A percentile compares a stretch with the other conserved stretches of the same genome.
phyloP scores from a whole-genome alignment of 768 basidiomycete genomes.

The Psilocybe cyanescens region DNA sequence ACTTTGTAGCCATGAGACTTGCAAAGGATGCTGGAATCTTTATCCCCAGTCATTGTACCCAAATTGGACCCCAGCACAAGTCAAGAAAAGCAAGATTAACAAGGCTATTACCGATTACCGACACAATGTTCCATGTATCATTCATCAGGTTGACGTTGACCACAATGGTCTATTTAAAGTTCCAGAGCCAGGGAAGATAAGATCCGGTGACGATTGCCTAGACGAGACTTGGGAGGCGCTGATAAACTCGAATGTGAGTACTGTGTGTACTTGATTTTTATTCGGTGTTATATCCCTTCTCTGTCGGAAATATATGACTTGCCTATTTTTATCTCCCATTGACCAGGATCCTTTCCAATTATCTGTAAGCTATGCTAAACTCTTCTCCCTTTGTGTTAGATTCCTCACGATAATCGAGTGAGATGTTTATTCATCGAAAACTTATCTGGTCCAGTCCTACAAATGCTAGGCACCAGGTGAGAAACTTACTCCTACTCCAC shows the following conservation, averaged over 20 bases:
- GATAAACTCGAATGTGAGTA: conserved; percentile 37
- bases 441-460: conserved; percentile 53
- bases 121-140: conserved; percentile 26
- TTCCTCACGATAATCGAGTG: conserved; percentile 42
- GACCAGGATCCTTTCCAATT: not conserved
- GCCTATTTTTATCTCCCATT: no score
- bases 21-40: conserved; percentile 7
- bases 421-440: conserved; percentile 57
- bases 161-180: conserved; percentile 37
- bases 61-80: conserved; percentile 15
- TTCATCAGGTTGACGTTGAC: conserved; percentile 47
- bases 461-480: conserved; percentile 65
- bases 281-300: not conserved
- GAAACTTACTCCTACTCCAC: conserved; percentile 42
- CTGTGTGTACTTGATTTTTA: not conserved
- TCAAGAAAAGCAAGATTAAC: conserved; percentile 13
- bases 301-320: not conserved
- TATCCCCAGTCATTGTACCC: conserved; percentile 15
- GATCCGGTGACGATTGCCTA: conserved; percentile 25
- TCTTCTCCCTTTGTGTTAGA: conserved; percentile 19
- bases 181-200: conserved; percentile 26
- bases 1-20: conserved; percentile 9
- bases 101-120: conserved; percentile 38
- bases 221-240: conserved; percentile 43
- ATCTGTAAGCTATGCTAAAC: not conserved